A percentile compares a stretch with the other conserved stretches of the same genome.
Conservation (phyloP, 1,284 basidiomycete genomes). For the Cystobasidium pallidum region DNA sequence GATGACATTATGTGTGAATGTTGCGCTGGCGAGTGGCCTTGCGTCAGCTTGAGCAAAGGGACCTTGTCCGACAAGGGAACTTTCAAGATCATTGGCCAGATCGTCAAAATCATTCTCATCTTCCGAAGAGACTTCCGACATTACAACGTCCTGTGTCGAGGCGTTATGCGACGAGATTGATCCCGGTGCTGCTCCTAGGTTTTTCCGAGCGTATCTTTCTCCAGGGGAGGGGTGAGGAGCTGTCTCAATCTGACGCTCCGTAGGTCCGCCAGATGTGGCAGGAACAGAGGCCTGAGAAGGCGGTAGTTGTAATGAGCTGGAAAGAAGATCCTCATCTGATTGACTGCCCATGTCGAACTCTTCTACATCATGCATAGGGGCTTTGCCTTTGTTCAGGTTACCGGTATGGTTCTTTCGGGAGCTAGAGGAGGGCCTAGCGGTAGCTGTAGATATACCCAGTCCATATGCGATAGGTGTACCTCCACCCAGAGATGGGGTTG, state of each 20-base stretch:
- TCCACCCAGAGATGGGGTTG: not conserved
- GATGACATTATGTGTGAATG: not conserved
- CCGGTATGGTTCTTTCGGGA: not conserved
- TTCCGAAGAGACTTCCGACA: slow-evolving; percentile 20
- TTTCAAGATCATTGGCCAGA: slow-evolving; percentile 41
- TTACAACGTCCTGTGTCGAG: slow-evolving; percentile 14
- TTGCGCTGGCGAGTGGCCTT: not conserved
- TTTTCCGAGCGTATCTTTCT: not conserved
- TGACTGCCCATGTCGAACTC: slow-evolving; percentile 28
- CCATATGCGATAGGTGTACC: slow-evolving; percentile 7
- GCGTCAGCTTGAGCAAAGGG: slow-evolving; percentile 1
- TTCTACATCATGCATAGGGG: slow-evolving; percentile 20
- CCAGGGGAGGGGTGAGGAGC: not conserved
- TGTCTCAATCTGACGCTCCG: not conserved
- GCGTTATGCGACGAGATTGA: not conserved
- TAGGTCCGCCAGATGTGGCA: not conserved
- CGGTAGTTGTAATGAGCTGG: slow-evolving; percentile 3
- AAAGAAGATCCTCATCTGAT: slow-evolving; percentile 23
- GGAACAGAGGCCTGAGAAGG: slow-evolving; percentile 8
- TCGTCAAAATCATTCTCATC: slow-evolving; percentile 40
- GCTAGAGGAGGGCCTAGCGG: not conserved
- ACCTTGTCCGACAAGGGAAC: slow-evolving; percentile 28
- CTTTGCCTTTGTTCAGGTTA: not conserved
- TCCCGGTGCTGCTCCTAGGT: not conserved
- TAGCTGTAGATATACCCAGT: slow-evolving; percentile 12